Evolutionary conservation across 2,329 filamentous ascomycete genomes (phyloP), one percentile per base, ranked within the genome.

Genomic region (Colletotrichum sansevieriae): DNA sequence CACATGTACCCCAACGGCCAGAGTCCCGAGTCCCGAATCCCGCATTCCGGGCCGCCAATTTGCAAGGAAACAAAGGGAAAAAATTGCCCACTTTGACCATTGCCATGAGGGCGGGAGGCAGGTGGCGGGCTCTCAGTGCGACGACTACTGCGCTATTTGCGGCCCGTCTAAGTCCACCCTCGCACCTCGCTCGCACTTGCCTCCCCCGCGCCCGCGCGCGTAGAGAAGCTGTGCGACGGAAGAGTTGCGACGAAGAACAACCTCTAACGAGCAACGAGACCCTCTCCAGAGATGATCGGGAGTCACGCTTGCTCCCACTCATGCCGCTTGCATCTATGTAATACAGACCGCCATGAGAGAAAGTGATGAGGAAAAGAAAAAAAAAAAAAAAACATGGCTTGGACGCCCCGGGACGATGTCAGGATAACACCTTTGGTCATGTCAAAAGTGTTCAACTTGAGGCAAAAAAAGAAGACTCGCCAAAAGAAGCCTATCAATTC

Each of bases 21-120:
- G 11, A 29, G 9, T n/a, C 15, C 33, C 22, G 29, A 37, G 8
- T 22, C 22, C 22, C 55, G 20, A 29, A 22, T 46, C 57, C 29
- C 57, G 44, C 22, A 13, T 29, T 39, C 44, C 18, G 35, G 37
- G 44, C 47, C 20, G 18, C 12, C 33, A 55, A 37, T 18, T 20
- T 55, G n/a, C 35, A 25, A 22, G 35, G 33, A 22, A n/a, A 51
- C 5, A 29, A 3, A 46, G 9, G 18, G n/a, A 22, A 37, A 35
- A 25, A n/a, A 25, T 20, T 20, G 44, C 33, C 46, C 35, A 46
- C 46, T 39, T 20, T 51, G 37, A 37, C n/a, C 35, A 20, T 51
- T 60, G 65, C 65, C 61, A 68, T 41, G 65, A 68, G 65, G 61
- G 25, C 65, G 63, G 41, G 54, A 64, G 49, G 39, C 46, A 39